phyloP scores from a whole-genome alignment of 495 filamentous ascomycete species.

The Neurospora cerealis region DNA sequence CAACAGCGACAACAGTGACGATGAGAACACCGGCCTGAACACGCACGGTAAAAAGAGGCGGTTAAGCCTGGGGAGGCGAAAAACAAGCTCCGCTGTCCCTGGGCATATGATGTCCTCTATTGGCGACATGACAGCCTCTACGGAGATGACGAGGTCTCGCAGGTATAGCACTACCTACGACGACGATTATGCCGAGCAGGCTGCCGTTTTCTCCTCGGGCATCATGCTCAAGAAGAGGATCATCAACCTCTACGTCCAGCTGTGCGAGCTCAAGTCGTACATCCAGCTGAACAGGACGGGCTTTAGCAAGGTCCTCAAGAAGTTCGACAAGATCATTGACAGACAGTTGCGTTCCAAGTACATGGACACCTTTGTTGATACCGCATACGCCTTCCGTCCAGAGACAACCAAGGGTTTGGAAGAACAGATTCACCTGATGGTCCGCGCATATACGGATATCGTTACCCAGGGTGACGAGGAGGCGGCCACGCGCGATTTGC shows the following conservation, averaged over 20 bases:
- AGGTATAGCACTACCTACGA: constrained; percentile 54
- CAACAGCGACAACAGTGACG: constrained; percentile 61
- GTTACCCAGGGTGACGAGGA: constrained; percentile 69
- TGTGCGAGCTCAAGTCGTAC: constrained; percentile 95
- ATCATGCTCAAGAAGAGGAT: constrained; percentile 86
- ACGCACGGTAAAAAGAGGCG: constrained; percentile 24
- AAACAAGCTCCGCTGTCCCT: constrained; percentile 14
- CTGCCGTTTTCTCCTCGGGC: constrained; percentile 64
- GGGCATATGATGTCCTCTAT: constrained; percentile 30
- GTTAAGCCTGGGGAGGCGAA: constrained; percentile 23
- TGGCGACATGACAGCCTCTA: constrained; percentile 46
- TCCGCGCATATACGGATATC: constrained; percentile 68
- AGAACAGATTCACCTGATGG: constrained; percentile 58
- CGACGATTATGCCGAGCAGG: constrained; percentile 69
- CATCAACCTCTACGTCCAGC: constrained; percentile 75
- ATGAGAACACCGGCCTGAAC: constrained; percentile 46
- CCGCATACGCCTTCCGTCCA: constrained; percentile 65
- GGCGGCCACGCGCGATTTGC: constrained; percentile 69
- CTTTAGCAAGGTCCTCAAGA: constrained; percentile 92
- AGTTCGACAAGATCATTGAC: constrained; percentile 95
- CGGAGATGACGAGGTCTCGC: constrained; percentile 38
- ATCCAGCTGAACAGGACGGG: constrained; percentile 94
- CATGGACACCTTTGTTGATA: constrained; percentile 58
- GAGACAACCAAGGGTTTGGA: constrained; percentile 61
- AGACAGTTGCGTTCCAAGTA: constrained; percentile 66